These are phyloP conservation scores for Pilasporangium apinafurcum DNA, from an alignment of 352 stramenopile species.

Conservation along the genomic window DNA sequence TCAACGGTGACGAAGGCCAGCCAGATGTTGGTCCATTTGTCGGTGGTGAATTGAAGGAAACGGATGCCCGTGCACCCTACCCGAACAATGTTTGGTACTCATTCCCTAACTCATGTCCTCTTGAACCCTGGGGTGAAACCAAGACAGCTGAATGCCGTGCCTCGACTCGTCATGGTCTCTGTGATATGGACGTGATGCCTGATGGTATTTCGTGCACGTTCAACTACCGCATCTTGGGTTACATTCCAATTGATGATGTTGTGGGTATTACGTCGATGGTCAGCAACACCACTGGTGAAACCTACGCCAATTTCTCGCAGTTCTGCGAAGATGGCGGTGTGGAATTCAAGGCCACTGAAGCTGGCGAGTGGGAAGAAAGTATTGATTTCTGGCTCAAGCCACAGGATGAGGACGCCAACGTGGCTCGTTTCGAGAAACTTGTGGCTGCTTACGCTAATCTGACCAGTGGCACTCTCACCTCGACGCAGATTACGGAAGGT, in stretches of 20 bases:
- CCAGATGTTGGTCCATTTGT: conserved; percentile 65
- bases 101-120: conserved; percentile 60
- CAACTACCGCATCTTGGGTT: conserved; percentile 60
- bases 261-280: conserved; percentile 65
- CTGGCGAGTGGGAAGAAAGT: conserved; percentile 39
- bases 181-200: conserved; percentile 41
- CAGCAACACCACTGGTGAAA: conserved; percentile 38
- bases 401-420: conserved; percentile 49
- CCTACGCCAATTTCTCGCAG: conserved; percentile 52
- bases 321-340: conserved; percentile 58
- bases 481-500: conserved; percentile 21
- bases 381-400: conserved; percentile 68
- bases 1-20: conserved; percentile 54
- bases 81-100: conserved; percentile 58
- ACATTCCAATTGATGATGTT: conserved; percentile 63
- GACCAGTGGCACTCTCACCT: conserved; percentile 25
- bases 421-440: conserved; percentile 34
- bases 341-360: conserved; percentile 40
- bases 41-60: conserved; percentile 27
- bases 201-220: conserved; percentile 55
- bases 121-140: conserved; percentile 32
- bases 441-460: conserved; percentile 52
- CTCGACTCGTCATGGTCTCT: conserved; percentile 39
- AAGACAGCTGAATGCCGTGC: conserved; percentile 45
- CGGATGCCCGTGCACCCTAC: conserved; percentile 34